Evolutionary conservation across 2,329 filamentous ascomycete genomes (phyloP).

Genomic region (Chrysosporium queenslandicum): DNA sequence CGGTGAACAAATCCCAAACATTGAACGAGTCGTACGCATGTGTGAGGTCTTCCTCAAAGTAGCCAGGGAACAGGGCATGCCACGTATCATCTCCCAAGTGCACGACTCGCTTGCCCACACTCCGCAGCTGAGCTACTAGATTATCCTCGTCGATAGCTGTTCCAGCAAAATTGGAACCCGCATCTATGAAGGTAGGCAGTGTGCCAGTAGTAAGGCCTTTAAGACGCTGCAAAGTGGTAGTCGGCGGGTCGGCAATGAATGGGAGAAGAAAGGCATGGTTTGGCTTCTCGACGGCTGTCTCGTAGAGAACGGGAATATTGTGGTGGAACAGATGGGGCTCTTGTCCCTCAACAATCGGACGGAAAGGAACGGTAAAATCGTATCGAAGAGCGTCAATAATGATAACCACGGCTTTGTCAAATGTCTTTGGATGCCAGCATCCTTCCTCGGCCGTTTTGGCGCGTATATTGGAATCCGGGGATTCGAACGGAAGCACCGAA

Average conservation of each 20-base stretch:
- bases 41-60: slow-evolving; percentile 80
- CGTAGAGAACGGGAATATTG: slow-evolving; percentile 75
- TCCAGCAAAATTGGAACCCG: slow-evolving; percentile 89
- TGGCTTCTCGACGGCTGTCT: slow-evolving; percentile 63
- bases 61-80: slow-evolving; percentile 85
- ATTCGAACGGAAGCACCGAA: slow-evolving; percentile 54
- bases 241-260: slow-evolving; percentile 95
- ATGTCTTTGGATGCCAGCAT: slow-evolving; percentile 94
- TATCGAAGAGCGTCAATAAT: slow-evolving; percentile 91
- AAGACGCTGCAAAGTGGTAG: slow-evolving; percentile 79
- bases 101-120: slow-evolving; percentile 65
- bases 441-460: slow-evolving; percentile 47
- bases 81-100: slow-evolving; percentile 98
- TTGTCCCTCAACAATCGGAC: slow-evolving; percentile 37
- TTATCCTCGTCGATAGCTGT: slow-evolving; percentile 94
- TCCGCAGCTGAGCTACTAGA: slow-evolving; percentile 53
- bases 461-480: slow-evolving; percentile 22
- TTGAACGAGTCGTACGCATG: slow-evolving; percentile 93
- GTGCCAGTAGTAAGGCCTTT: slow-evolving; percentile 95
- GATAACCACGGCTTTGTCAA: slow-evolving; percentile 81
- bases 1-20: slow-evolving; percentile 93
- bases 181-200: slow-evolving; percentile 85
- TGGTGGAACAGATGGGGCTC: slow-evolving; percentile 65
- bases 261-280: slow-evolving; percentile 80
- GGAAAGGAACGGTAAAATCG: slow-evolving; percentile 83